Conservation (phyloP, 192 early-diverging fungal species). For the Podila horticola region DNA sequence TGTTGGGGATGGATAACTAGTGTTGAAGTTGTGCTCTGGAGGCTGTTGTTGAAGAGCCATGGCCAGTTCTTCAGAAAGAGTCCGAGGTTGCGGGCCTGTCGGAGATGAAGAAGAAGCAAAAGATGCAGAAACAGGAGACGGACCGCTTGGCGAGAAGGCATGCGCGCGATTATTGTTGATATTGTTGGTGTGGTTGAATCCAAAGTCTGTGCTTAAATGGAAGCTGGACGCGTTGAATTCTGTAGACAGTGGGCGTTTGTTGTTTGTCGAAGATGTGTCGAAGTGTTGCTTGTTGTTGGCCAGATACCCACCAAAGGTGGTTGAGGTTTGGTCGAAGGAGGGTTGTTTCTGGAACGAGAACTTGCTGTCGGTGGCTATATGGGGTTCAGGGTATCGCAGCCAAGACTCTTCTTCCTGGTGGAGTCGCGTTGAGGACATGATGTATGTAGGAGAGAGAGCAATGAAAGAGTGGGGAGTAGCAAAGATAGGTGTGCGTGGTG, state of each 20-base stretch:
- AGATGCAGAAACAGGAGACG: not conserved
- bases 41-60: conserved; percentile 18
- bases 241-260: not conserved
- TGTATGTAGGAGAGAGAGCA: not conserved
- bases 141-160: too few species aligned
- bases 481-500: not conserved
- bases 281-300: not conserved
- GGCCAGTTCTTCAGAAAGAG: conserved; percentile 44
- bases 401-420: conserved; percentile 41
- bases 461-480: not conserved
- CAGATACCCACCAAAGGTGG: too few species aligned
- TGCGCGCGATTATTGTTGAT: not conserved
- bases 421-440: conserved; percentile 32
- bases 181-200: not conserved
- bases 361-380: conserved; percentile 3
- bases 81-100: conserved; percentile 12
- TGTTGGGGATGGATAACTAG: conserved; percentile 14
- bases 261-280: not conserved
- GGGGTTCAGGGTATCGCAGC: conserved; percentile 27
- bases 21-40: conserved; percentile 1
- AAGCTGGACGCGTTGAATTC: not conserved
- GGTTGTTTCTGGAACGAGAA: not conserved
- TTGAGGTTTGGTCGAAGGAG: not conserved
- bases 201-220: not conserved
- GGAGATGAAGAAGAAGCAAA: conserved; percentile 3